Percentiles rank a stretch among this genome's conserved stretches.
phyloP scores from a whole-genome alignment of 2,329 filamentous ascomycete genomes.

The Paecilomyces fulvus region DNA sequence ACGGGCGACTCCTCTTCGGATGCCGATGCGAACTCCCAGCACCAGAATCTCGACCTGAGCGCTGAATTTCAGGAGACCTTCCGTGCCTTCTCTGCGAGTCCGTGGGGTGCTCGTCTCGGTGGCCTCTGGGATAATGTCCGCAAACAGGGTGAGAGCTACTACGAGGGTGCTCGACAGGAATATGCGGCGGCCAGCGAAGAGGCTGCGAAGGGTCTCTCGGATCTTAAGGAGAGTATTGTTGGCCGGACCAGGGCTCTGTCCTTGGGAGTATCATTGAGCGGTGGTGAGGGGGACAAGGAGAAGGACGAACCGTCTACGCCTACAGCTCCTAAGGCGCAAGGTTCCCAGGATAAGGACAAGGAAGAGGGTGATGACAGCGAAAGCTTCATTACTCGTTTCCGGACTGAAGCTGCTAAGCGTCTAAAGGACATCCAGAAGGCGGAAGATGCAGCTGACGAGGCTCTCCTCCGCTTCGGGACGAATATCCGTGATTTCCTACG shows the following conservation, averaged over 20 bases:
- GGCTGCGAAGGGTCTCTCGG: constrained; percentile 71
- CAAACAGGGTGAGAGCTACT: constrained; percentile 88
- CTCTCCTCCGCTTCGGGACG: constrained; percentile 79
- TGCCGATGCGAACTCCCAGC: constrained; percentile 26
- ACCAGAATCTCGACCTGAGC: constrained; percentile 55
- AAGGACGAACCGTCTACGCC: constrained; percentile 22
- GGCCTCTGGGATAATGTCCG: constrained; percentile 86
- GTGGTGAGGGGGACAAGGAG: constrained; percentile 13
- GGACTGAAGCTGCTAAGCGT: constrained; percentile 68
- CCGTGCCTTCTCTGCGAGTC: constrained; percentile 81
- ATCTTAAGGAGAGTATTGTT: constrained; percentile 58
- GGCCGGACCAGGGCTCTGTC: constrained; percentile 67
- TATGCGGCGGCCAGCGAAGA: constrained; percentile 70
- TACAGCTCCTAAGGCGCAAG: constrained; percentile 15
- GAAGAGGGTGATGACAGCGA: constrained; percentile 36
- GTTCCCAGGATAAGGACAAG: constrained; percentile 10
- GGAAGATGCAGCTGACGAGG: constrained; percentile 94
- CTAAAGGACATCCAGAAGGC: constrained; percentile 84
- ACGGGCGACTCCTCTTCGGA: constrained; percentile 40
- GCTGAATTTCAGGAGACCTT: constrained; percentile 91
- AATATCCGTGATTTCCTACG: constrained; percentile 84
- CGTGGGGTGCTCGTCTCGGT: constrained; percentile 82
- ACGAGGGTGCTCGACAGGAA: constrained; percentile 74
- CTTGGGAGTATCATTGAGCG: constrained; percentile 39
- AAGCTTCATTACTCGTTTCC: constrained; percentile 66